These are phyloP conservation scores for Penicillium taxi DNA, from an alignment of 495 filamentous ascomycete genomes.

Conservation along the genomic window DNA sequence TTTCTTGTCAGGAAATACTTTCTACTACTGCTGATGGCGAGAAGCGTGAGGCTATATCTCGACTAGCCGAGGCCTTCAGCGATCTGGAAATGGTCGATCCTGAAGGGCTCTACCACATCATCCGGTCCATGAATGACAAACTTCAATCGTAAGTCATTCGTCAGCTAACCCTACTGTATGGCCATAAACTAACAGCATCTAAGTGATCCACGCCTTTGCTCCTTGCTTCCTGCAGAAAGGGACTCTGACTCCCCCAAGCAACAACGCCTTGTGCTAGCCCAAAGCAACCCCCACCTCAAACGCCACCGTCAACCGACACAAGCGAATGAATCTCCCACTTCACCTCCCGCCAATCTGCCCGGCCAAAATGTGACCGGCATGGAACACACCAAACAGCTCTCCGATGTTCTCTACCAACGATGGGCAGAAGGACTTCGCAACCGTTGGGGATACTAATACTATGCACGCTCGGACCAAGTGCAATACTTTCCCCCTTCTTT, in stretches of 20 bases:
- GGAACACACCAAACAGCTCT: conserved; percentile 84
- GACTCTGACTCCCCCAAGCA: conserved; percentile 39
- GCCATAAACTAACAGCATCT: conserved; percentile 4
- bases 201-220: conserved; percentile 47
- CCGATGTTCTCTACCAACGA: conserved; percentile 80
- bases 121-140: conserved; percentile 60
- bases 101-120: conserved; percentile 78
- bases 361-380: conserved; percentile 58
- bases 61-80: conserved; percentile 75
- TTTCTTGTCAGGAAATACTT: conserved; percentile 73
- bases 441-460: conserved; percentile 61
- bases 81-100: conserved; percentile 80
- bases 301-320: conserved; percentile 51
- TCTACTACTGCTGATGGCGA: conserved; percentile 64
- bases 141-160: conserved; percentile 39
- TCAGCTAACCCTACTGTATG: not conserved
- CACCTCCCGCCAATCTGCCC: conserved; percentile 34
- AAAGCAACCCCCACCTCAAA: conserved; percentile 79
- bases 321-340: conserved; percentile 25
- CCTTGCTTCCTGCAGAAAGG: conserved; percentile 36
- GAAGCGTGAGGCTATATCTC: conserved; percentile 74
- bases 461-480: not conserved
- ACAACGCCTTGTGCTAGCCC: conserved; percentile 64
- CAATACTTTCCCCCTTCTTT: conserved; percentile 4
- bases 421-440: conserved; percentile 80